A percentile compares a stretch with the other conserved stretches of the same genome.
phyloP scores from a whole-genome alignment of 306 rosid genomes.

The Casuarina cunninghamiana region DNA sequence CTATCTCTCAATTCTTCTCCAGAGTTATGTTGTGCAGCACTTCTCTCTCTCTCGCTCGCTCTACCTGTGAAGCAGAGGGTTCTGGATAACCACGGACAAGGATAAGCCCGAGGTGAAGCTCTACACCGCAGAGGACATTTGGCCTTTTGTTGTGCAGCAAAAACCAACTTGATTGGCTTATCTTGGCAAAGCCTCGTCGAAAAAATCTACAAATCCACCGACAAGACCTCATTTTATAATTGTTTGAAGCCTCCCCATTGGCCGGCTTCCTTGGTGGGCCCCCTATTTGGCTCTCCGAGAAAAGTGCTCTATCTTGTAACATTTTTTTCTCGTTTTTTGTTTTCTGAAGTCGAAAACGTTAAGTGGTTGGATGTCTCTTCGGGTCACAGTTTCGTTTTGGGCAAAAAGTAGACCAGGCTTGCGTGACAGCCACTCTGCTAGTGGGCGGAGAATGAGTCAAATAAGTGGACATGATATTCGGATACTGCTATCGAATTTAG shows the following conservation, averaged over 20 bases:
- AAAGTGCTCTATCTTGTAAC: background rate
- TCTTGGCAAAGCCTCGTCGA: slow-evolving; percentile 40
- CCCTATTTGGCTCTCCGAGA: slow-evolving; percentile 15
- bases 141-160: slow-evolving; percentile 2
- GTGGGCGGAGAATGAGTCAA: slow-evolving; percentile 31
- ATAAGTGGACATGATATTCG: slow-evolving; percentile 26
- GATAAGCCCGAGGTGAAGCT: background rate
- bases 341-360: too few relatives aligned
- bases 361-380: background rate
- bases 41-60: background rate
- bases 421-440: slow-evolving; percentile 15
- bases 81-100: slow-evolving; percentile 4
- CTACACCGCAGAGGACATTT: background rate
- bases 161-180: slow-evolving; percentile 35
- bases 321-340: background rate
- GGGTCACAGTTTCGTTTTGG: background rate
- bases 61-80: slow-evolving; percentile 9
- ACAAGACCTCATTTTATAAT: slow-evolving; percentile 28
- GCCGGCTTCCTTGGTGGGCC: slow-evolving; percentile 1
- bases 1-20: background rate
- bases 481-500: background rate
- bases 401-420: background rate
- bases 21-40: too few relatives aligned
- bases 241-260: background rate
- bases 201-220: slow-evolving; percentile 58